Base-by-base conservation (phyloP, 2,329 filamentous ascomycete genomes). In the Tolypocladium pustulatum region DNA sequence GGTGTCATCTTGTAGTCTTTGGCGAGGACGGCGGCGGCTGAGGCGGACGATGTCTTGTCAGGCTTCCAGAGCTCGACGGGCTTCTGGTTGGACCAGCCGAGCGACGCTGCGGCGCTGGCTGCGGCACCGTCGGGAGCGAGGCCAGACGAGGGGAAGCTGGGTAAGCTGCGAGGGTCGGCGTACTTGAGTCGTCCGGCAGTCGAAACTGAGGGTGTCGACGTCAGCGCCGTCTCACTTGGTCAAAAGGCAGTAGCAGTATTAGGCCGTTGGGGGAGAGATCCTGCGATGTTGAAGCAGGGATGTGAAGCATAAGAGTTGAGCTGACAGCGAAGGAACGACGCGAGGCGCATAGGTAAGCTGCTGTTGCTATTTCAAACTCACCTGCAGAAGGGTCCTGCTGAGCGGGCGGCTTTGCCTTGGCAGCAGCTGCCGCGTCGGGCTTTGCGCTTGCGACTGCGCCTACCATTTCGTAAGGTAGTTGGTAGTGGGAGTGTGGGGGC, bases 11-110 rank as follows among this genome's bases (percentile, higher is more conserved):
- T 76, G 64, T 74, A 72, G 60, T 78, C 71, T 55, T 74, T 75
- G 59, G 75, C 74, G 27, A 78, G 63, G 52, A 71, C 67, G 22
- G 77, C 75, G n/a, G 76, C 75, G 49, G 75, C 70, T 56, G 73
- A 76, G 30, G 83, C 70, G 69, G 79, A 79, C 75, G 80, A 70
- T 3, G 71, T 80, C 52, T 79, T 79, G 62, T 84, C 79, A 22
- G 86, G 84, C 67, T 82, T 87, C 85, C 86, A 89, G 68, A 78
- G 76, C 69, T 89, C 81, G 56, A 85, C 76, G 3, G 83, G 71
- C 67, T 84, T 89, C 65, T 84, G 83, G 67, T 84, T 89, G 55
- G 83, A 79, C 78, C 90, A 89, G 56, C 90, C 90, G 53, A 93
- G 76, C 56, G 81, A 83, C 46, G 89, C 89, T 57, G 90, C 91